phyloP scores from a whole-genome alignment of 352 stramenopile species.

The Thraustochytrium sp. region DNA sequence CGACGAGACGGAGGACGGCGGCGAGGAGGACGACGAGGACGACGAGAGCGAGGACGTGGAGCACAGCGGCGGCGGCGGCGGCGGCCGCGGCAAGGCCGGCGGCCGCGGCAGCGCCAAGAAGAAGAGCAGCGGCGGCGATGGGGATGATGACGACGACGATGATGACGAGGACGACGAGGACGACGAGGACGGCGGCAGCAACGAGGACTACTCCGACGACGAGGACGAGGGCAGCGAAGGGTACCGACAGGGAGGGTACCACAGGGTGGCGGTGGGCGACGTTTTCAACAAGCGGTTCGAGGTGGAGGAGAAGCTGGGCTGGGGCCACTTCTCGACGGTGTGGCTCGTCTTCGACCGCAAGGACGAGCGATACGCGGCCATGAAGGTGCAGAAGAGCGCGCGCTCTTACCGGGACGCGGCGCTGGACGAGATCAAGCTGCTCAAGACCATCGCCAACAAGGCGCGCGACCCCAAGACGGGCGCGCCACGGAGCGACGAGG shows the following conservation, averaged over 20 bases:
- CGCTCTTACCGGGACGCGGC: slow-evolving; percentile 70
- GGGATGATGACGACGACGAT: not conserved
- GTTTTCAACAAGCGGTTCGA: slow-evolving; percentile 84
- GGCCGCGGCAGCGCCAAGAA: no score
- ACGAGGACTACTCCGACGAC: slow-evolving; percentile 55
- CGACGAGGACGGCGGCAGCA: not conserved
- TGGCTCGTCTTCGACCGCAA: slow-evolving; percentile 90
- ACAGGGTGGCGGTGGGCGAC: slow-evolving; percentile 78
- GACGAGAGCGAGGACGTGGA: no score
- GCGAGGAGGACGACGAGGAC: no score
- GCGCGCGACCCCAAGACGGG: slow-evolving; percentile 36
- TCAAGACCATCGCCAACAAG: slow-evolving; percentile 67
- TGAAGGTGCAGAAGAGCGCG: slow-evolving; percentile 56
- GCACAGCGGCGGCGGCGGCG: no score
- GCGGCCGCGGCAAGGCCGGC: no score
- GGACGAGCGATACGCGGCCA: slow-evolving; percentile 47
- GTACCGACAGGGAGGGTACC: slow-evolving; percentile 95
- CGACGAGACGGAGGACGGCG: no score
- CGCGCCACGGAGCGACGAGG: not conserved
- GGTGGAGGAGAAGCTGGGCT: slow-evolving; percentile 97
- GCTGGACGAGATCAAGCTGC: slow-evolving; percentile 94
- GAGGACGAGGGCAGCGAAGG: slow-evolving; percentile 88
- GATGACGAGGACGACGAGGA: slow-evolving; percentile 12
- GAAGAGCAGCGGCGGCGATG: not conserved
- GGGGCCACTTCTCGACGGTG: slow-evolving; percentile 99